Evolutionary conservation across 805 yeast species (phyloP).

Genomic region (Candida ulmi): DNA sequence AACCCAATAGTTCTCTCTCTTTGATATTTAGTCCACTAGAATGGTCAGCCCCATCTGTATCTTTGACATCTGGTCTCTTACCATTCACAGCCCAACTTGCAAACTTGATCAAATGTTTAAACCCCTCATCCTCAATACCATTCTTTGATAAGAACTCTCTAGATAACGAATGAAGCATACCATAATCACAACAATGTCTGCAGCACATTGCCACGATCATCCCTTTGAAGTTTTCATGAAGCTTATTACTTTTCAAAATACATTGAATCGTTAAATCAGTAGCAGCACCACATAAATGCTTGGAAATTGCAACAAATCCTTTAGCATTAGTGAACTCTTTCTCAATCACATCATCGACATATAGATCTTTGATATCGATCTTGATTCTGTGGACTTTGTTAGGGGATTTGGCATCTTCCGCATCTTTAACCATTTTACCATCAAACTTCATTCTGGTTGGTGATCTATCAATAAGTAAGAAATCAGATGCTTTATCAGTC

Average conservation of each 20-base stretch:
- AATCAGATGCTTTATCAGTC: slow-evolving; percentile 25
- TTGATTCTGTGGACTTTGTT: slow-evolving; percentile 47
- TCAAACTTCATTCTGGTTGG: slow-evolving; percentile 78
- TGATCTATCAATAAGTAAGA: slow-evolving; percentile 69
- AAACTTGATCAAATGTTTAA: slow-evolving; percentile 50
- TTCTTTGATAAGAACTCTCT: slow-evolving; percentile 14
- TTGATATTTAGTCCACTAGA: slow-evolving; percentile 37
- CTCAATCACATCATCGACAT: slow-evolving; percentile 40
- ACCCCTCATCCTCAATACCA: slow-evolving; percentile 30
- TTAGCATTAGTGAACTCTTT: slow-evolving; percentile 13
- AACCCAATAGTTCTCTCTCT: slow-evolving; percentile 58
- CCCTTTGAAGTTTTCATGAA: slow-evolving; percentile 38
- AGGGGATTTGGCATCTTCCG: slow-evolving; percentile 18
- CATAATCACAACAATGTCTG: slow-evolving; percentile 74
- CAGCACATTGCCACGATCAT: slow-evolving; percentile 89
- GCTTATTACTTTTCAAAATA: slow-evolving; percentile 36
- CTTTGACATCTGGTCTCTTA: slow-evolving; percentile 32
- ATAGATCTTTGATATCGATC: slow-evolving; percentile 76
- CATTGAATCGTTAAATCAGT: slow-evolving; percentile 79
- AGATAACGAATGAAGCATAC: slow-evolving; percentile 36
- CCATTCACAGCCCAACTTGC: slow-evolving; percentile 92
- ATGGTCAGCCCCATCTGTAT: slow-evolving; percentile 37
- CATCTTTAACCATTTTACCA: slow-evolving; percentile 55
- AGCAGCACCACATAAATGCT: slow-evolving; percentile 92
- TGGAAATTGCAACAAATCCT: slow-evolving; percentile 60